Evolutionary conservation across 2,329 filamentous ascomycete species (phyloP).

Genomic region (Zasmidium cellare): DNA sequence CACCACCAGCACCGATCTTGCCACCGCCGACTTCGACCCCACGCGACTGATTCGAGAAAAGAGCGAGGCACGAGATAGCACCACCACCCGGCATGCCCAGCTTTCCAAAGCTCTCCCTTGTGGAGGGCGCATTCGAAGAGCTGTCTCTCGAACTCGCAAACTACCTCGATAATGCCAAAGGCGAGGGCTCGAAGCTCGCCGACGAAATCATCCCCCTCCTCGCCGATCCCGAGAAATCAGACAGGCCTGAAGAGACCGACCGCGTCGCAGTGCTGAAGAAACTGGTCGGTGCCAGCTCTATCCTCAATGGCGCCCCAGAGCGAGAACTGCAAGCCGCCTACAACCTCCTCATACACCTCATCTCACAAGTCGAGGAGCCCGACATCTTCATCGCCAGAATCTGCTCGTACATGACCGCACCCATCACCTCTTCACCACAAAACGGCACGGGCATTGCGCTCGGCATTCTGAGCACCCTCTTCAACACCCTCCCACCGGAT

Average conservation of each 20-base stretch:
- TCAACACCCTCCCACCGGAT: constrained; percentile 81
- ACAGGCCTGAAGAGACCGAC: constrained; percentile 56
- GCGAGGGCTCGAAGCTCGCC: constrained; percentile 57
- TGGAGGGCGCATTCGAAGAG: constrained; percentile 93
- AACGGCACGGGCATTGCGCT: constrained; percentile 86
- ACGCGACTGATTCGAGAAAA: neutral
- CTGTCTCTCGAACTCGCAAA: constrained; percentile 91
- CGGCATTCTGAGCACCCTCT: constrained; percentile 88
- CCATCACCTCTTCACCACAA: constrained; percentile 79
- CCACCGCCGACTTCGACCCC: neutral
- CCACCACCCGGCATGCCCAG: constrained; percentile 53
- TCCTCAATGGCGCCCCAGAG: constrained; percentile 83
- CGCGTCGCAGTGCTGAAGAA: constrained; percentile 85
- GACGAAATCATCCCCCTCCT: constrained; percentile 71
- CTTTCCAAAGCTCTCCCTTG: constrained; percentile 63
- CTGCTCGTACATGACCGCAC: constrained; percentile 85
- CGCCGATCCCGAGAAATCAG: constrained; percentile 52
- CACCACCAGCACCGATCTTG: neutral
- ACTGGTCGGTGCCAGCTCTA: constrained; percentile 75
- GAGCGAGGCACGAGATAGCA: neutral
- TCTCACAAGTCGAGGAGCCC: constrained; percentile 80
- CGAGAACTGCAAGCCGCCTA: constrained; percentile 96
- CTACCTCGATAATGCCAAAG: constrained; percentile 80
- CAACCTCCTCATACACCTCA: constrained; percentile 93
- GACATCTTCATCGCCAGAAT: constrained; percentile 84